Evolutionary conservation across 352 stramenopile species (phyloP).

Genomic region (Phytopythium cucurbitacearum): DNA sequence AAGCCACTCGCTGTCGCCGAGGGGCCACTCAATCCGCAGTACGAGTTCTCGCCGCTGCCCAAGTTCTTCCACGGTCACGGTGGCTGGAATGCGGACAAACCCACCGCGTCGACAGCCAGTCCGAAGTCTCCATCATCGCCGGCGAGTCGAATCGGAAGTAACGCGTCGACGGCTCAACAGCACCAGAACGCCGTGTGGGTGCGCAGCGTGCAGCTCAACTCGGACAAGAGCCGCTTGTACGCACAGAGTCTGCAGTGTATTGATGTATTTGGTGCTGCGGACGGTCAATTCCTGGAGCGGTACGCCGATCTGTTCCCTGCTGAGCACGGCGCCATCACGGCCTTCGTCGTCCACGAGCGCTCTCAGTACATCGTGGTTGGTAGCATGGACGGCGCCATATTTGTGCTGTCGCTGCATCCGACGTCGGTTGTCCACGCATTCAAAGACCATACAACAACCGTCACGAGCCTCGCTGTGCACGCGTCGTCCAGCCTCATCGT

Average conservation of each 20-base stretch:
- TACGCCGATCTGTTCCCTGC: slow-evolving; percentile 44
- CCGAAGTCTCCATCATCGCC: slow-evolving; percentile 1
- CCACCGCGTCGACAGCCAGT: not conserved
- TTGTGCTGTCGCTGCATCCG: slow-evolving; percentile 53
- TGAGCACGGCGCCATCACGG: slow-evolving; percentile 54
- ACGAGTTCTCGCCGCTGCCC: slow-evolving; percentile 44
- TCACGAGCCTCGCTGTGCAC: slow-evolving; percentile 55
- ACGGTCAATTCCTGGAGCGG: slow-evolving; percentile 45
- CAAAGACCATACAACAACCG: slow-evolving; percentile 57
- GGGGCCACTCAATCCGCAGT: slow-evolving; percentile 44
- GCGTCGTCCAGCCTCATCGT: slow-evolving; percentile 46
- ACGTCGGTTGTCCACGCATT: slow-evolving; percentile 57
- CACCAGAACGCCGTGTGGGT: slow-evolving; percentile 27
- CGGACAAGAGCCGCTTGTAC: slow-evolving; percentile 35
- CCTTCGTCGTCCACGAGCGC: slow-evolving; percentile 61
- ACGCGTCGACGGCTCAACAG: too few relatives aligned
- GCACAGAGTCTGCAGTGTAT: slow-evolving; percentile 42
- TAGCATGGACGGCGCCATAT: slow-evolving; percentile 48
- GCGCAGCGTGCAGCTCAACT: slow-evolving; percentile 42
- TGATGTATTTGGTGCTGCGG: slow-evolving; percentile 47
- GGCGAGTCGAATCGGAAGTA: too few relatives aligned
- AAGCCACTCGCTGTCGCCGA: slow-evolving; percentile 30
- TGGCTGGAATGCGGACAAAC: not conserved
- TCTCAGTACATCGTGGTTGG: slow-evolving; percentile 65
- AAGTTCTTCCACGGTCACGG: slow-evolving; percentile 34